Evolutionary conservation across 495 filamentous ascomycete genomes (phyloP).

Genomic region (Lophium mytilinum): DNA sequence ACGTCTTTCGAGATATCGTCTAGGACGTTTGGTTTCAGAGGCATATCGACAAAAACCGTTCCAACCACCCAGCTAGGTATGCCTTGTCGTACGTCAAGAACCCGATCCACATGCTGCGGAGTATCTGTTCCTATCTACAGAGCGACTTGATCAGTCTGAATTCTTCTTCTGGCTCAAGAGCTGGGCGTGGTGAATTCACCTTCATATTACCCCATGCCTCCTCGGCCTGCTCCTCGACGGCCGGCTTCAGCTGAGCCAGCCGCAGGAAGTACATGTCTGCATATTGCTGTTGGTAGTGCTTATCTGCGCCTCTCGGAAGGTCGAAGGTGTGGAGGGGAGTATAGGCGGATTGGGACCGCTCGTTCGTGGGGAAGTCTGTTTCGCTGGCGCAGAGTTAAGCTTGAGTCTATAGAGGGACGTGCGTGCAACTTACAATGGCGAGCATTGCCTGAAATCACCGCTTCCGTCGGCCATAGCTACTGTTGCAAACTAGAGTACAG

Average conservation of each 20-base stretch:
- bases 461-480: background rate
- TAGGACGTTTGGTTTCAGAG: slow-evolving; percentile 91
- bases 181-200: slow-evolving; percentile 35
- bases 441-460: background rate
- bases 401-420: background rate
- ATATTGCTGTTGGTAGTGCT: slow-evolving; percentile 90
- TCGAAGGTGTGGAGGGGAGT: slow-evolving; percentile 65
- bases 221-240: slow-evolving; percentile 62
- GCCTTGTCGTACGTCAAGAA: slow-evolving; percentile 91
- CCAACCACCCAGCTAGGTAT: slow-evolving; percentile 92
- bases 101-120: slow-evolving; percentile 68
- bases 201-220: slow-evolving; percentile 68
- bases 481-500: background rate
- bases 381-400: background rate
- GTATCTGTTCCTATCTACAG: slow-evolving; percentile 64
- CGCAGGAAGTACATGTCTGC: slow-evolving; percentile 95
- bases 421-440: background rate
- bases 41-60: slow-evolving; percentile 96
- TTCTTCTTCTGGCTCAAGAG: background rate
- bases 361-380: background rate
- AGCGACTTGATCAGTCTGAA: background rate
- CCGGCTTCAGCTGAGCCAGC: slow-evolving; percentile 77
- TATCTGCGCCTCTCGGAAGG: slow-evolving; percentile 57
- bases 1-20: slow-evolving; percentile 92
- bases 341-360: slow-evolving; percentile 56